A percentile compares a stretch with the other conserved stretches of the same genome.
Evolutionary conservation across 306 rosid species (phyloP).

Genomic region (Rubus idaeus): DNA sequence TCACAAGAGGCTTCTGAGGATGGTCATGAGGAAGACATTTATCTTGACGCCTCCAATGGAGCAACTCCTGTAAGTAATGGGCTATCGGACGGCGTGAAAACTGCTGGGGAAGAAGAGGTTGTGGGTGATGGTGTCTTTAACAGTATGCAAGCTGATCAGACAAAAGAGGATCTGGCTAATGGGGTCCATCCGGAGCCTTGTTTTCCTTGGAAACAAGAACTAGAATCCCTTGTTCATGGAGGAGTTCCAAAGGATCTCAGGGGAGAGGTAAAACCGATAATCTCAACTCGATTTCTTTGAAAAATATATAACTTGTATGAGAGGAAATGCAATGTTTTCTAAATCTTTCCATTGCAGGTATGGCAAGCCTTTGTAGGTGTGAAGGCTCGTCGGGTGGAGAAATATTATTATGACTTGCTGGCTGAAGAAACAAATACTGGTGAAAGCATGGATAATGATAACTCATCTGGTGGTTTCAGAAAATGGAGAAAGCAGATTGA

Average conservation of each 20-base stretch:
- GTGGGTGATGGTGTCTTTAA: background rate
- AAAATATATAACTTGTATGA: slow-evolving; percentile 30
- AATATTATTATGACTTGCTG: slow-evolving; percentile 73
- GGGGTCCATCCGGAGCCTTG: slow-evolving; percentile 37
- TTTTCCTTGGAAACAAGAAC: slow-evolving; percentile 64
- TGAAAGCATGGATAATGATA: slow-evolving; percentile 49
- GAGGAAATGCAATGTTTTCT: slow-evolving; percentile 33
- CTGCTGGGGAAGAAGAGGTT: slow-evolving; percentile 4
- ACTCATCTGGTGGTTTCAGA: slow-evolving; percentile 48
- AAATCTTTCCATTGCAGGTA: slow-evolving; percentile 66
- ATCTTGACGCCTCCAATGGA: slow-evolving; percentile 16
- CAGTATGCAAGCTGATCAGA: slow-evolving; percentile 6
- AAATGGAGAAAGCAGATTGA: slow-evolving; percentile 98
- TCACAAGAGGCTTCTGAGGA: slow-evolving; percentile 31
- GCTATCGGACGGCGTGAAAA: slow-evolving; percentile 1
- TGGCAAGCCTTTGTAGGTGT: slow-evolving; percentile 99
- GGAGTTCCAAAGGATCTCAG: slow-evolving; percentile 92
- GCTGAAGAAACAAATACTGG: slow-evolving; percentile 48
- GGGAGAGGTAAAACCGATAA: slow-evolving; percentile 72
- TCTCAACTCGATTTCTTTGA: slow-evolving; percentile 25
- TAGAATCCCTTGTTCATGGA: slow-evolving; percentile 83
- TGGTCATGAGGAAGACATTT: slow-evolving; percentile 31
- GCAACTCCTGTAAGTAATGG: background rate
- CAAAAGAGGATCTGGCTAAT: slow-evolving; percentile 34
- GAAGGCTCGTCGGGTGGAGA: slow-evolving; percentile 67